phyloP scores from a whole-genome alignment of 257 asterid species.

The Fraxinus cuspidata region DNA sequence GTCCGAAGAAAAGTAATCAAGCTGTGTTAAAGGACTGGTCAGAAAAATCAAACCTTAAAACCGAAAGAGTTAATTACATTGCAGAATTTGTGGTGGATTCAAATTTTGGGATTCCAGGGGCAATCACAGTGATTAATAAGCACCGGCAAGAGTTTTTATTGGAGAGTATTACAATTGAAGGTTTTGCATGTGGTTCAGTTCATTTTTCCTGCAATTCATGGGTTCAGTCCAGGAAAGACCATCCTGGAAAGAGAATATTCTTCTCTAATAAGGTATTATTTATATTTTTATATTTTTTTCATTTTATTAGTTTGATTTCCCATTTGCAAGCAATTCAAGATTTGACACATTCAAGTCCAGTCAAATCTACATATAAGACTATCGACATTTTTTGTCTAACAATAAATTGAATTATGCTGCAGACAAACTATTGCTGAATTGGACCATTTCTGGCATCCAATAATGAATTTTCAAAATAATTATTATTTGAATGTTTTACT shows the following conservation, averaged over 20 bases:
- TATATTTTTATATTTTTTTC: no score
- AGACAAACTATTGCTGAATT: background rate
- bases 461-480: conserved; percentile 3
- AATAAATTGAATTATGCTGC: background rate
- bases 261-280: conserved; percentile 78
- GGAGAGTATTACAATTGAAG: conserved; percentile 85
- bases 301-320: background rate
- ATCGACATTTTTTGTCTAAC: background rate
- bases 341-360: background rate
- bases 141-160: conserved; percentile 86
- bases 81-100: conserved; percentile 81
- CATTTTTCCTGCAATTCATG: conserved; percentile 91
- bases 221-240: conserved; percentile 79
- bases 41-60: conserved; percentile 70
- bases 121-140: conserved; percentile 69
- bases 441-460: conserved; percentile 12
- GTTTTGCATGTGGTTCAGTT: conserved; percentile 81
- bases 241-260: conserved; percentile 76
- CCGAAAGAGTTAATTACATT: conserved; percentile 74
- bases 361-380: background rate
- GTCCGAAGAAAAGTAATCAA: conserved; percentile 65
- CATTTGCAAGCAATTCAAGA: background rate
- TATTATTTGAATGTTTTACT: background rate
- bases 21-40: conserved; percentile 89
- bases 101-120: conserved; percentile 84